Evolutionary conservation across 257 asterid genomes (phyloP), one percentile per base, ranked within the genome.

Genomic region (Plantago elongata): DNA sequence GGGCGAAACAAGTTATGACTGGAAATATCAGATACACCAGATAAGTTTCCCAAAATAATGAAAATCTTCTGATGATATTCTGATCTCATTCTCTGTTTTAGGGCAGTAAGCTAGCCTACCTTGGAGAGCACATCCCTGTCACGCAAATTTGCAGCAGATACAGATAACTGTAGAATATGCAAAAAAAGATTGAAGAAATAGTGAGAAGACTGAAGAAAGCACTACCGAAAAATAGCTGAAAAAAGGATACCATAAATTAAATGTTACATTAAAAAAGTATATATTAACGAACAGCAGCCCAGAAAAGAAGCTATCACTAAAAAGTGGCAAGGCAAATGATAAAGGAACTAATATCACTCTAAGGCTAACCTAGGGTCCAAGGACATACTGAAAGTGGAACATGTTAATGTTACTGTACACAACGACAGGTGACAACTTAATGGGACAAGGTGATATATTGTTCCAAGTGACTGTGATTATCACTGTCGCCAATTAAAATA

Each of bases 81-180:
- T 44, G 13, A 17, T 69, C 46, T 18, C 27, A 42, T 49, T 59
- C 42, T 54, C 63, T 54, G 29, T n/a, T 63, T 38, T 45, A 13
- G 12, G 50, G 38, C 44, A 54, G 54, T 29, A 64, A 48, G 73
- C 66, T 43, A 70, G 70, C 97, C 66, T 69, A 93, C 99, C 99
- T 93, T 93, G 69, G 97, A 93, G 72, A 93, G 86, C 70, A 87
- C 81, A 75, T 93, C 99, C 68, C 80, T 86, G 72, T 93, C 95
- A 37, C 83, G 92, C 77, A 93, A 82, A 74, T 83, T 81, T 66
- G 87, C 56, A 59, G 95, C 97, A 69, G 96, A 89, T 54, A 93
- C 75, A 70, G 99, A 93, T 57, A 93, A 75, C 99, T 93, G 96
- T 83, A 89, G 62, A 73, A 48, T 49, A 64, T 56, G 47, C 27